Base-by-base conservation (phyloP, 1,284 basidiomycete genomes). In the Anthracocystis setariae region DNA sequence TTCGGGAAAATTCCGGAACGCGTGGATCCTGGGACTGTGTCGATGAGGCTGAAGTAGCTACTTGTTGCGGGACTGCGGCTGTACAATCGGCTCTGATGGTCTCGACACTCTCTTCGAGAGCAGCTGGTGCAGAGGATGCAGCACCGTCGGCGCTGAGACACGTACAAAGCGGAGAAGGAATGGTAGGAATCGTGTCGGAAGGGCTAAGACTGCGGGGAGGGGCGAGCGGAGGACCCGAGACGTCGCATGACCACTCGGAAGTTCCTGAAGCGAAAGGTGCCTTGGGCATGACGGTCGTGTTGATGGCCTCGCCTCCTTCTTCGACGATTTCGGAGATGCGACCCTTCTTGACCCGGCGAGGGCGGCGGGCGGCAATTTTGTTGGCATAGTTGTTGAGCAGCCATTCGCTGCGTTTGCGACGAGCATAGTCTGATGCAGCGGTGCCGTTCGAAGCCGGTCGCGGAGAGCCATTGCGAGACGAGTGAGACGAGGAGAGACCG, bases 271-370 rank as follows among this genome's bases (percentile, higher is more conserved):
- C 56, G 17, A 37, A 50, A 12, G 67, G 40, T 0, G 63, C 37
- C 39, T 63, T 64, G 38, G 73, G 68, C 73, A 74, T 72, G 46
- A 72, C 59, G 43, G 73, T 73, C 35, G 60, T 69, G 37, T 67
- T 53, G 56, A 73, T 67, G 55, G 54, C 56, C 9, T 71, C 77
- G 46, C 66, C 69, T 40, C 73, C 74, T 45, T 80, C 75, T 24
- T 76, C 78, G 23, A 78, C 62, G 25, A 81, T 59, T 54, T 81
- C 79, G 24, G 70, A 60, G 39, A 81, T 69, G 25, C 80, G 75
- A 2, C 80, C 78, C 49, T 79, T 80, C 27, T 62, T 64, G 53
- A 62, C 54, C 5, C 60, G 56, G 38, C 71, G 67, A 35, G 69
- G 68, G 27, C 65, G 55, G n/a, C 63, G 67, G 13, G 59, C 47